Conservation (phyloP, 2,329 filamentous ascomycete genomes). For the Talaromyces pinophilus region DNA sequence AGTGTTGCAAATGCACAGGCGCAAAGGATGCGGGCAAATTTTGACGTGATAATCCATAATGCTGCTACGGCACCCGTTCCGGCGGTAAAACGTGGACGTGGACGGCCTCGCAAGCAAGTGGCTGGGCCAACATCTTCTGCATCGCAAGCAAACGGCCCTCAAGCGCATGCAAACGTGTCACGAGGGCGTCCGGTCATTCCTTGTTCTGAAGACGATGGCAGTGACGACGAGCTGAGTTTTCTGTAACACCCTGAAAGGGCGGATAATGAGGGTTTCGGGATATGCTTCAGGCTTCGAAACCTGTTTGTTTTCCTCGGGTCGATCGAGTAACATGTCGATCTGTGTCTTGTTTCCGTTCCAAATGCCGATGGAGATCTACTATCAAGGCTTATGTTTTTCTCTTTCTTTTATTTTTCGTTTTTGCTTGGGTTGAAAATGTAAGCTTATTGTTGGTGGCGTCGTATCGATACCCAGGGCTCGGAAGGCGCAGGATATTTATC, state of each 20-base stretch:
- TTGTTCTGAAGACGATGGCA: slow-evolving; percentile 34
- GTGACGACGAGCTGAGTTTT: slow-evolving; percentile 44
- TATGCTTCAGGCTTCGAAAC: not conserved
- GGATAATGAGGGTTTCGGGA: not conserved
- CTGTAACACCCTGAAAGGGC: slow-evolving; percentile 24
- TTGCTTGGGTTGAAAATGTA: not conserved
- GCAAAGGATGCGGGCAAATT: slow-evolving; percentile 4
- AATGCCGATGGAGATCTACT: not conserved
- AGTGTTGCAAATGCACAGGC: slow-evolving; percentile 6
- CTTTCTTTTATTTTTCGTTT: not conserved
- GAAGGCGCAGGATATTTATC: slow-evolving; percentile 6
- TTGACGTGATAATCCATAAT: slow-evolving; percentile 23
- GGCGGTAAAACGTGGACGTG: slow-evolving; percentile 14
- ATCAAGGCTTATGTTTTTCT: not conserved
- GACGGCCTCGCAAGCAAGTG: slow-evolving; percentile 19
- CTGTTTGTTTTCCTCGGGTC: not conserved
- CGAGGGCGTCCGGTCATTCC: slow-evolving; percentile 29
- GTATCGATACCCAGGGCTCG: slow-evolving; percentile 16
- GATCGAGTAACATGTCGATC: not conserved
- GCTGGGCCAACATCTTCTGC: slow-evolving; percentile 1
- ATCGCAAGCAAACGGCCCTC: not conserved
- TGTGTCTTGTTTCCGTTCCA: not conserved
- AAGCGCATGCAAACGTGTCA: slow-evolving; percentile 13
- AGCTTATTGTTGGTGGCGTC: slow-evolving; percentile 12
- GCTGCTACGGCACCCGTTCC: not conserved